Evolutionary conservation across 2,329 filamentous ascomycete species (phyloP).

Genomic region (Teratosphaeria pseudoeucalypti): DNA sequence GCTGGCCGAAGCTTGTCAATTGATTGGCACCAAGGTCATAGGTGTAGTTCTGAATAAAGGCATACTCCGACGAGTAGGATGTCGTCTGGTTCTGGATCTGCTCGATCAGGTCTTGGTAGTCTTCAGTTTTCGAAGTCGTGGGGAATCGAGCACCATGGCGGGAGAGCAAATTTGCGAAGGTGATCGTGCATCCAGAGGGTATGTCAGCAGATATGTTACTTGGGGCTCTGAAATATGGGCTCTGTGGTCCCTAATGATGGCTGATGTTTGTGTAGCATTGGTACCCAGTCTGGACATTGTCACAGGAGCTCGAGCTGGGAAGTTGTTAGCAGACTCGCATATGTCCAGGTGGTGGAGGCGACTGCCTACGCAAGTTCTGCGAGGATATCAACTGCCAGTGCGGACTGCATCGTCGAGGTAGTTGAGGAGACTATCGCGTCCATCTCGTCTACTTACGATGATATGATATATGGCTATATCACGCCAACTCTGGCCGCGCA

Average conservation of each 20-base stretch:
- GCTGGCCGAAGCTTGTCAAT: conserved; percentile 57
- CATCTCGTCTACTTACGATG: too few relatives aligned
- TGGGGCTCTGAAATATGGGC: conserved; percentile 68
- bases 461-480: too few relatives aligned
- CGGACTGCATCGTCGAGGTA: neutral
- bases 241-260: conserved; percentile 53
- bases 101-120: conserved; percentile 54
- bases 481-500: too few relatives aligned
- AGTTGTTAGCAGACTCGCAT: neutral
- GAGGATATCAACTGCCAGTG: neutral
- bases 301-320: conserved; percentile 9
- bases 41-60: conserved; percentile 60
- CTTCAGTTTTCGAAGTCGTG: conserved; percentile 53
- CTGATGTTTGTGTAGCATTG: conserved; percentile 52
- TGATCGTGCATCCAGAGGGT: conserved; percentile 59
- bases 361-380: neutral
- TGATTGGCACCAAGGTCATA: conserved; percentile 63
- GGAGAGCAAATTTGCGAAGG: conserved; percentile 70
- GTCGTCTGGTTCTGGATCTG: conserved; percentile 51
- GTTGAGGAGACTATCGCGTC: too few relatives aligned
- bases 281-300: conserved; percentile 40
- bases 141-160: conserved; percentile 79
- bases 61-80: conserved; percentile 51
- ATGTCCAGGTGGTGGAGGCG: neutral
- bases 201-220: conserved; percentile 52